These are phyloP conservation scores for Phialocephala subalpina DNA, from an alignment of 2,329 filamentous ascomycete species.

Conservation along the genomic window DNA sequence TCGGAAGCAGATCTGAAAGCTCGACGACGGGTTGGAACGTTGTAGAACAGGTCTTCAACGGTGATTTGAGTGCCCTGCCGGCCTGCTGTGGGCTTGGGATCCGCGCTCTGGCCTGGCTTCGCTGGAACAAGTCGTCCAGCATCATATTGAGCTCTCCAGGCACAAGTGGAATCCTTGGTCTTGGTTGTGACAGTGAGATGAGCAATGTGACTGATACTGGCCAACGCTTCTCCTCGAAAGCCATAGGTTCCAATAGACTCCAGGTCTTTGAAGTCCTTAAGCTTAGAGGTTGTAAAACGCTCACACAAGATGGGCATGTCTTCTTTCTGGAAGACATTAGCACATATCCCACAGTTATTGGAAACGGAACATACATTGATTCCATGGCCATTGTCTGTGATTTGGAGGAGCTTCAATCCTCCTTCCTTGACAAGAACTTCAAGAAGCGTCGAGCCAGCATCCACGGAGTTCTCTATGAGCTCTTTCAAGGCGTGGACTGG, in stretches of 20 bases:
- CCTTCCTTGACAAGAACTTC: constrained; percentile 95
- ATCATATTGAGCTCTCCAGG: constrained; percentile 89
- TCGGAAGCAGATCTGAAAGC: constrained; percentile 93
- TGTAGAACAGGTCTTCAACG: constrained; percentile 97
- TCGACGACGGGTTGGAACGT: constrained; percentile 84
- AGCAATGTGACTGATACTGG: constrained; percentile 98
- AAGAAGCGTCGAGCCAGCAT: constrained; percentile 91
- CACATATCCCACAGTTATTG: not conserved
- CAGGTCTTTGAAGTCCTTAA: constrained; percentile 92
- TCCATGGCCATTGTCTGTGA: constrained; percentile 95
- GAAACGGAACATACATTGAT: constrained; percentile 72
- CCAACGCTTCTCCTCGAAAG: constrained; percentile 95
- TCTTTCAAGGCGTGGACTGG: constrained; percentile 97
- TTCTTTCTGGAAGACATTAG: constrained; percentile 69
- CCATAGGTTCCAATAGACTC: constrained; percentile 92
- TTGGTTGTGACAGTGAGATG: constrained; percentile 95
- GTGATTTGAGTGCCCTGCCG: constrained; percentile 93
- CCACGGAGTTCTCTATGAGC: constrained; percentile 94
- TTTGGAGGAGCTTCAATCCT: constrained; percentile 92
- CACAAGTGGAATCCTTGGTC: constrained; percentile 85
- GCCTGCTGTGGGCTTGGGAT: constrained; percentile 88
- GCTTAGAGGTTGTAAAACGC: constrained; percentile 95
- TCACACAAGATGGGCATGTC: constrained; percentile 93
- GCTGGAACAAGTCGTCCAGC: constrained; percentile 81
- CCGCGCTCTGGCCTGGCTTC: constrained; percentile 86